A percentile compares a stretch with the other conserved stretches of the same genome.
These are phyloP conservation scores for Fusarium duplospermum DNA, from an alignment of 2,329 filamentous ascomycete genomes.

Conservation along the genomic window DNA sequence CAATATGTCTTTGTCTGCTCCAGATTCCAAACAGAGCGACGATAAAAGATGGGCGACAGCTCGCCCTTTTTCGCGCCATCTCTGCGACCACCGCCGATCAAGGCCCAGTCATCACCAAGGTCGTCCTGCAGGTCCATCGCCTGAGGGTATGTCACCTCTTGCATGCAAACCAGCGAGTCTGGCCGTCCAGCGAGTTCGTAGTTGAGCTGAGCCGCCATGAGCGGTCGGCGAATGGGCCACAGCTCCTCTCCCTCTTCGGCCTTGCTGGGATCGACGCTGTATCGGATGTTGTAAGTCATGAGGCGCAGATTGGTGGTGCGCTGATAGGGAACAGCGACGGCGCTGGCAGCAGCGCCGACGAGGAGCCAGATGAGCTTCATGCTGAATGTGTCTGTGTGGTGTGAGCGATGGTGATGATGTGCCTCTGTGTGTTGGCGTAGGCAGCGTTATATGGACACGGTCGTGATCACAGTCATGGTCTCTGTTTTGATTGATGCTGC, in stretches of 20 bases:
- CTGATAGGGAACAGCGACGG: constrained; percentile 18
- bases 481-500: background rate
- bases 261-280: constrained; percentile 57
- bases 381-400: background rate
- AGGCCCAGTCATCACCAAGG: constrained; percentile 59
- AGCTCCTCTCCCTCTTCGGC: constrained; percentile 64
- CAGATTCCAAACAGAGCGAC: constrained; percentile 62
- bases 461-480: background rate
- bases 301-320: constrained; percentile 58
- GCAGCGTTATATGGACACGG: background rate
- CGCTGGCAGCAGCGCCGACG: constrained; percentile 14
- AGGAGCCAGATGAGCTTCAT: constrained; percentile 36
- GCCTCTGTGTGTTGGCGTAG: background rate
- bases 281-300: constrained; percentile 73
- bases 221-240: constrained; percentile 66
- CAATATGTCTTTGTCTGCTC: constrained; percentile 67
- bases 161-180: constrained; percentile 70
- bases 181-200: constrained; percentile 60
- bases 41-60: constrained; percentile 77
- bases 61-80: constrained; percentile 72
- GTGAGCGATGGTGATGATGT: background rate
- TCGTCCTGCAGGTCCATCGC: constrained; percentile 64
- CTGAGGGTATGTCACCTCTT: constrained; percentile 73
- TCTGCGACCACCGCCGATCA: constrained; percentile 68
- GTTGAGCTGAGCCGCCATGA: constrained; percentile 64